A percentile compares a stretch with the other conserved stretches of the same genome.
These are phyloP conservation scores for Amniculicola lignicola DNA, from an alignment of 495 filamentous ascomycete species.

Conservation along the genomic window DNA sequence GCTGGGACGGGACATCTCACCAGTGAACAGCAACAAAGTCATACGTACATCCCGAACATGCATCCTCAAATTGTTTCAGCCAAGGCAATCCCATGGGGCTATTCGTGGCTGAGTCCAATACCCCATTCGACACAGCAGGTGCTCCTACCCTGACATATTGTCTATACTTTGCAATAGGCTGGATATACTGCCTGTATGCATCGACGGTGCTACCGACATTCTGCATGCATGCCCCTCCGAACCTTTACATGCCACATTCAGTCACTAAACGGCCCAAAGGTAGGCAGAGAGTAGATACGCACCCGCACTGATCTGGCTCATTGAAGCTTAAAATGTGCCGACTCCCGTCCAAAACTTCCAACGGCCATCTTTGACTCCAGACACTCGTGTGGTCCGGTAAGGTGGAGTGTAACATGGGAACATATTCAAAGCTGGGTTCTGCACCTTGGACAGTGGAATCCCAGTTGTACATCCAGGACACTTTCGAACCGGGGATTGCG, in stretches of 20 bases:
- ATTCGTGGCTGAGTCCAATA: slow-evolving; percentile 1
- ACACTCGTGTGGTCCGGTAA: neutral
- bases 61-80: slow-evolving; percentile 6
- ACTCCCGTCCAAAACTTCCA: neutral
- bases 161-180: slow-evolving; percentile 3
- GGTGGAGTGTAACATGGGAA: slow-evolving; percentile 16
- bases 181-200: neutral
- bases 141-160: slow-evolving; percentile 5
- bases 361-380: neutral
- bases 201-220: neutral
- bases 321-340: slow-evolving; percentile 12
- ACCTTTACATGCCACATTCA: slow-evolving; percentile 28
- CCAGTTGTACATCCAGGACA: slow-evolving; percentile 21
- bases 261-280: neutral
- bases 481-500: neutral
- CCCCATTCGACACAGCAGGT: slow-evolving; percentile 23
- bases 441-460: neutral
- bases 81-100: slow-evolving; percentile 7
- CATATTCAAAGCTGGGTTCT: slow-evolving; percentile 29
- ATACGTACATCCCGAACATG: slow-evolving; percentile 16
- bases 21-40: slow-evolving; percentile 28
- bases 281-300: neutral
- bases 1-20: neutral
- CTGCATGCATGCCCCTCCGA: slow-evolving; percentile 47
- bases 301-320: slow-evolving; percentile 25